phyloP scores from a whole-genome alignment of 2,329 filamentous ascomycete species.

The Scedosporium minutisporum region DNA sequence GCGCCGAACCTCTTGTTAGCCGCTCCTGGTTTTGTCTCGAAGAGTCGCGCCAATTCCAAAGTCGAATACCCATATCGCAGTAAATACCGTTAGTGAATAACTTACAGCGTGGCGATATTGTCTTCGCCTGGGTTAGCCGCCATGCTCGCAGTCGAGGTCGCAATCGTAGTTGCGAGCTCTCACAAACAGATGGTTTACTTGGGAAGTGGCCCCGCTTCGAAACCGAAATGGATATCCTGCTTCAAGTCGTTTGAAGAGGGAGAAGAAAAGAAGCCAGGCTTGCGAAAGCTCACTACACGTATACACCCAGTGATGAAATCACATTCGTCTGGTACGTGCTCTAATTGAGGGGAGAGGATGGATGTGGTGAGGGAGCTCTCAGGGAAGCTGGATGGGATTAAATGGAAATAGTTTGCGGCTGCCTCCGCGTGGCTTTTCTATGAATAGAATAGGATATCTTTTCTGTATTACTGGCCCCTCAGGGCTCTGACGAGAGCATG shows the following conservation, averaged over 20 bases:
- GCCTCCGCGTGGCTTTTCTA: background rate
- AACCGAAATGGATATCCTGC: background rate
- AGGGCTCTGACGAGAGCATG: too few species aligned
- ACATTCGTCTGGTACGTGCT: too few species aligned
- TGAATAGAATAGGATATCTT: background rate
- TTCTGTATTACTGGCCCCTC: background rate
- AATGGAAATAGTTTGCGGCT: background rate
- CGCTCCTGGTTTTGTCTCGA: background rate
- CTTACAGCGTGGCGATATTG: conserved; percentile 41
- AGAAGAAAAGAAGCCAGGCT: too few species aligned
- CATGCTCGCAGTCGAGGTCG: conserved; percentile 22
- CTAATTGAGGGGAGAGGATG: too few species aligned
- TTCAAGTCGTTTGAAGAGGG: too few species aligned
- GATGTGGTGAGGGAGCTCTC: too few species aligned
- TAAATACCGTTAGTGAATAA: background rate
- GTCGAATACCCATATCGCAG: background rate
- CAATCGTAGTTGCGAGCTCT: background rate
- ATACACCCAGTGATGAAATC: too few species aligned
- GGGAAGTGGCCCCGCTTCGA: background rate
- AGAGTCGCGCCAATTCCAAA: background rate
- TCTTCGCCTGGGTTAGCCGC: conserved; percentile 38
- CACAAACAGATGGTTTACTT: background rate
- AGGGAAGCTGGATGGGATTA: too few species aligned
- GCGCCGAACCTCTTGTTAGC: background rate
- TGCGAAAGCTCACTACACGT: too few species aligned